A percentile compares a stretch with the other conserved stretches of the same genome.
Conservation (phyloP, 23 red algal genomes). For the Gracilaria domingensis region DNA sequence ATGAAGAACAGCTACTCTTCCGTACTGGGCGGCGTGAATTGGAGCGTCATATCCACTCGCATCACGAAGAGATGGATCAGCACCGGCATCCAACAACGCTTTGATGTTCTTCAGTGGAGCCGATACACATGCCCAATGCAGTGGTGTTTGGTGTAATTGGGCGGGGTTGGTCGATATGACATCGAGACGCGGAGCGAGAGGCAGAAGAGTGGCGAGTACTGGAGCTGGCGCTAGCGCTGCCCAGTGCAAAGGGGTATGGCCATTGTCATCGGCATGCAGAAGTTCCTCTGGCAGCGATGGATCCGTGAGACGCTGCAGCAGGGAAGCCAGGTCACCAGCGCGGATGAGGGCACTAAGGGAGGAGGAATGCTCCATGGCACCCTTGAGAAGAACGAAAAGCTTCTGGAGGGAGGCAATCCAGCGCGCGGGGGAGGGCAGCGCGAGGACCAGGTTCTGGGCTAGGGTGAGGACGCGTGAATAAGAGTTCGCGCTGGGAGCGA, state of each 20-base stretch:
- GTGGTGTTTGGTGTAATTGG: slow-evolving; percentile 61
- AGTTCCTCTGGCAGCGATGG: slow-evolving; percentile 9
- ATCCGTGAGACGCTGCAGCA: slow-evolving; percentile 24
- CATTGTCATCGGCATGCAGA: slow-evolving; percentile 9
- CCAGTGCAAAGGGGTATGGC: slow-evolving; percentile 27
- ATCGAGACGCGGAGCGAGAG: slow-evolving; percentile 7
- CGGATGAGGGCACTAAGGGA: slow-evolving; percentile 7
- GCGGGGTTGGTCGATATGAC: slow-evolving; percentile 10
- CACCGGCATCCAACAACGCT: slow-evolving; percentile 53
- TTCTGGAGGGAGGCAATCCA: not conserved
- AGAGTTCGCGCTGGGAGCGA: not conserved
- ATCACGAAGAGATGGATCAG: slow-evolving; percentile 41
- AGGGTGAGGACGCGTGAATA: slow-evolving; percentile 2
- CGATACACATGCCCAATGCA: slow-evolving; percentile 65
- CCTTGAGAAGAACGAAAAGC: slow-evolving; percentile 4
- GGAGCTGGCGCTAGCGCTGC: slow-evolving; percentile 19
- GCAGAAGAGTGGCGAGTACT: slow-evolving; percentile 19
- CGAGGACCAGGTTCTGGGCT: too few relatives aligned
- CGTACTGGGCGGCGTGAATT: slow-evolving; percentile 68
- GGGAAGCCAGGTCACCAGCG: slow-evolving; percentile 24
- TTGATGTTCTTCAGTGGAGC: slow-evolving; percentile 30
- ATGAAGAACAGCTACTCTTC: slow-evolving; percentile 60
- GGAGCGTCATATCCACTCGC: slow-evolving; percentile 59
- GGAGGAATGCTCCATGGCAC: not conserved
- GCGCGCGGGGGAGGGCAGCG: not conserved